Percentiles rank a stretch among this genome's conserved stretches.
phyloP scores from a whole-genome alignment of 768 basidiomycete genomes.

The Suillus variegatus region DNA sequence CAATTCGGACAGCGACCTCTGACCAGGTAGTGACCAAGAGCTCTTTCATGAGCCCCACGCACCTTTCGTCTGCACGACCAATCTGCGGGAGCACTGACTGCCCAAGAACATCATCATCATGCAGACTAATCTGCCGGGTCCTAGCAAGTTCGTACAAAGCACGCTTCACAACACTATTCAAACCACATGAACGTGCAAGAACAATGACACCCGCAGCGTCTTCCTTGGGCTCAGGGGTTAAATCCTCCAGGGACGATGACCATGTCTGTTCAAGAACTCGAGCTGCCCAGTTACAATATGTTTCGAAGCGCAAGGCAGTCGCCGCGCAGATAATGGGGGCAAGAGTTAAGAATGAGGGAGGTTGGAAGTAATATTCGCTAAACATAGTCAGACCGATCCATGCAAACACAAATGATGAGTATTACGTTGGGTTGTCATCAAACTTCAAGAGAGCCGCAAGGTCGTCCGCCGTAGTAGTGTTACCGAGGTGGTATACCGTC shows the following conservation, averaged over 20 bases:
- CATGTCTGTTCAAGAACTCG: constrained; percentile 32
- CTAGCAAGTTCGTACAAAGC: constrained; percentile 42
- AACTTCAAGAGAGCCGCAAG: constrained; percentile 1
- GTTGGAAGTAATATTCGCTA: constrained; percentile 27
- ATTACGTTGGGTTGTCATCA: constrained; percentile 8
- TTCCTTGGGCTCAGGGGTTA: constrained; percentile 14
- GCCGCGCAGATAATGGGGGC: constrained; percentile 38
- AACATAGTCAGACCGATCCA: neutral
- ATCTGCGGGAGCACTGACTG: neutral
- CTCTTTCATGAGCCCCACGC: constrained; percentile 21
- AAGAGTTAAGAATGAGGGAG: constrained; percentile 31
- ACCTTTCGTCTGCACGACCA: neutral
- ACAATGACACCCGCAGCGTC: constrained; percentile 32
- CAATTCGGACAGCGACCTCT: constrained; percentile 7
- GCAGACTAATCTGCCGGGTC: neutral
- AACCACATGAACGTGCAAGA: constrained; percentile 30
- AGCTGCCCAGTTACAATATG: constrained; percentile 29
- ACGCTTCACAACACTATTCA: constrained; percentile 32
- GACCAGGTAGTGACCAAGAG: constrained; percentile 23
- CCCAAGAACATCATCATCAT: constrained; percentile 20
- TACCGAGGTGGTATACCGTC: constrained; percentile 5
- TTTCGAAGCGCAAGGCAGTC: constrained; percentile 32
- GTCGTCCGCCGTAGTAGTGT: constrained; percentile 1
- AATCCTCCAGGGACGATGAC: constrained; percentile 22
- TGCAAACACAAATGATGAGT: neutral